A percentile compares a stretch with the other conserved stretches of the same genome.
Conservation (phyloP, 768 basidiomycete species). For the Suillus subluteus region DNA sequence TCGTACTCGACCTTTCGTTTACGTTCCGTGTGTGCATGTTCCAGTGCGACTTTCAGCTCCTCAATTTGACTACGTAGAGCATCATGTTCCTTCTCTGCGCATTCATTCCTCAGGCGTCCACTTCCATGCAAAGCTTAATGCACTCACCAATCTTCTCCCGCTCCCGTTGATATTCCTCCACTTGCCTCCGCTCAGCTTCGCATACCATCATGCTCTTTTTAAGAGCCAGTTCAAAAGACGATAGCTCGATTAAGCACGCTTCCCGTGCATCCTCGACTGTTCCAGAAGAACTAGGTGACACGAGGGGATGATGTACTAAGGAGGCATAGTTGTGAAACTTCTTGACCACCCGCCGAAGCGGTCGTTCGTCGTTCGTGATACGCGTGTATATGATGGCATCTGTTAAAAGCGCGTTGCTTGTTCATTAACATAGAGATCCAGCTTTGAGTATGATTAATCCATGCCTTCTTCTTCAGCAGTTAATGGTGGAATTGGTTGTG, state of each 20-base stretch:
- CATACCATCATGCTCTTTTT: slow-evolving; percentile 84
- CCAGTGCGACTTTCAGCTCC: slow-evolving; percentile 74
- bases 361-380: slow-evolving; percentile 82
- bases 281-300: slow-evolving; percentile 32
- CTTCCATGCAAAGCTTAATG: background rate
- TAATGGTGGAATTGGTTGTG: slow-evolving; percentile 44
- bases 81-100: slow-evolving; percentile 70
- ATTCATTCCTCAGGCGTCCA: background rate
- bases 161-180: slow-evolving; percentile 80
- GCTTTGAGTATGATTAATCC: slow-evolving; percentile 12
- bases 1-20: slow-evolving; percentile 87
- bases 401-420: slow-evolving; percentile 34
- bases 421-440: slow-evolving; percentile 13
- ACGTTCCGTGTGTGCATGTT: slow-evolving; percentile 78
- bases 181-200: slow-evolving; percentile 84
- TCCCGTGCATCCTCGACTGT: slow-evolving; percentile 74
- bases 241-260: slow-evolving; percentile 77
- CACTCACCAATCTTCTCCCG: slow-evolving; percentile 71
- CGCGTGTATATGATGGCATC: slow-evolving; percentile 81
- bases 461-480: slow-evolving; percentile 69
- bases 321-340: slow-evolving; percentile 78
- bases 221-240: slow-evolving; percentile 72
- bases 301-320: slow-evolving; percentile 52
- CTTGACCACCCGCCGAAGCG: slow-evolving; percentile 76
- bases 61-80: slow-evolving; percentile 71